Evolutionary conservation across 306 rosid genomes (phyloP).

Genomic region (Malus domestica): ASM211411v1 NC_041790.1:11719001-11719500

Average conservation of each 20-base stretch:
- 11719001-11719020: too few relatives aligned
- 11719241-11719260: too few relatives aligned
- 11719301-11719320: background rate
- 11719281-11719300: background rate
- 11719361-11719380: background rate
- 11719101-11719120: background rate
- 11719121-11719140: background rate
- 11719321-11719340: background rate
- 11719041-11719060: too few relatives aligned
- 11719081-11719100: background rate
- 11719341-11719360: background rate
- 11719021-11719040: too few relatives aligned
- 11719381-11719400: background rate
- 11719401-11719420: constrained; percentile 2
- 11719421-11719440: constrained; percentile 5
- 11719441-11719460: background rate
- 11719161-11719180: too few relatives aligned
- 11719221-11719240: too few relatives aligned
- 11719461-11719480: too few relatives aligned
- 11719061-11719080: background rate
- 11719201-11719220: too few relatives aligned
- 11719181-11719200: too few relatives aligned
- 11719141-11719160: too few relatives aligned
- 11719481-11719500: too few relatives aligned
- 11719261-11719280: background rate